These are phyloP conservation scores for Daldinia concentrica DNA, from an alignment of 495 filamentous ascomycete species.

Conservation along the genomic window DNA sequence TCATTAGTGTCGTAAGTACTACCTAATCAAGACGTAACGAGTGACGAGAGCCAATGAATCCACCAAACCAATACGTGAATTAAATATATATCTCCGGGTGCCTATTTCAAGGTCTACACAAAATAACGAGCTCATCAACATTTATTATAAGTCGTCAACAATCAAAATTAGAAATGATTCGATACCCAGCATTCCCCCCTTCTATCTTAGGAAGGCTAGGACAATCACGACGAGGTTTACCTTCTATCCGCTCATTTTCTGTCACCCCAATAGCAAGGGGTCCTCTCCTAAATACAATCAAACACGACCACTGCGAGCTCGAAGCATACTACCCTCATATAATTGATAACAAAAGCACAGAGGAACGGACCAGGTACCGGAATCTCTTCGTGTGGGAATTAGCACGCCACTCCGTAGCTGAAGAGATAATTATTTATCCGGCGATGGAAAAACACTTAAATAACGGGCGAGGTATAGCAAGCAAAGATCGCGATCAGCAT, in stretches of 20 bases:
- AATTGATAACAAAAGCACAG: conserved; percentile 53
- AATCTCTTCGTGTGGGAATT: conserved; percentile 77
- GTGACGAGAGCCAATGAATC: neutral
- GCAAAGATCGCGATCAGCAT: conserved; percentile 67
- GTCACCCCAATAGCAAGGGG: neutral
- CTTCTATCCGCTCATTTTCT: conserved; percentile 8
- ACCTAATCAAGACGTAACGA: neutral
- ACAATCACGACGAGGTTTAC: neutral
- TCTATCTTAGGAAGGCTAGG: neutral
- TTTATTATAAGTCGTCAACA: too few species aligned
- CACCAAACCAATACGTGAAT: neutral
- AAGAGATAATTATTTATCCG: conserved; percentile 76
- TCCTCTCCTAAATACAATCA: conserved; percentile 63
- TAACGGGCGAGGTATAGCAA: conserved; percentile 56
- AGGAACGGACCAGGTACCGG: conserved; percentile 61
- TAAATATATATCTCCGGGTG: neutral
- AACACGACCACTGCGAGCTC: conserved; percentile 68
- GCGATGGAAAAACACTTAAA: conserved; percentile 66
- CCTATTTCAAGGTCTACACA: neutral
- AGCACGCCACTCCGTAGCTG: conserved; percentile 68
- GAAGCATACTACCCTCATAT: conserved; percentile 66
- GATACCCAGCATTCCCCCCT: neutral
- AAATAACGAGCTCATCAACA: neutral
- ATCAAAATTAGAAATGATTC: conserved; percentile 2
- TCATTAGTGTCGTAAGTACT: neutral